phyloP scores from a whole-genome alignment of 805 yeast species.

The Candida nonsorbophila region DNA sequence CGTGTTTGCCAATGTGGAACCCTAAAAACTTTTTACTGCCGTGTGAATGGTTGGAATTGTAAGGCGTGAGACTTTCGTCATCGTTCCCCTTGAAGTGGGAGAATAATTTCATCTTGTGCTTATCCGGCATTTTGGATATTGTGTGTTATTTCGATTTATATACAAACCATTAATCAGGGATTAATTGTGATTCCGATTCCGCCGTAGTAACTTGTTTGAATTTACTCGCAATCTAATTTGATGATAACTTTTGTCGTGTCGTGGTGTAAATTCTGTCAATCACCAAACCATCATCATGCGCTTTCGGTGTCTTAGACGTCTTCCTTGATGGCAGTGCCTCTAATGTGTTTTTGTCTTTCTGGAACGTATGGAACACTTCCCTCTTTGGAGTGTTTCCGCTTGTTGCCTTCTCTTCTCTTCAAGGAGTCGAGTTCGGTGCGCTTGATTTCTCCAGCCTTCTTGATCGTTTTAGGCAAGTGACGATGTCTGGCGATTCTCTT shows the following conservation, averaged over 20 bases:
- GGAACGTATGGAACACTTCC: slow-evolving; percentile 53
- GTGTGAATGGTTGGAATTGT: slow-evolving; percentile 25
- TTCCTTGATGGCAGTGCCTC: slow-evolving; percentile 69
- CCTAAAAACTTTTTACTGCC: slow-evolving; percentile 28
- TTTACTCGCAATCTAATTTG: no score
- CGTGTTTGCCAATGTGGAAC: slow-evolving; percentile 38
- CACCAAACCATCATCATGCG: background rate
- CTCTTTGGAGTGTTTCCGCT: slow-evolving; percentile 69
- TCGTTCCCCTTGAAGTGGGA: slow-evolving; percentile 27
- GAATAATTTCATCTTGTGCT: slow-evolving; percentile 37
- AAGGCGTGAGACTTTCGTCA: slow-evolving; percentile 21
- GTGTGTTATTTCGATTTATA: background rate
- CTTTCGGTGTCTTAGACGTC: slow-evolving; percentile 2
- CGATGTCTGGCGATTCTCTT: slow-evolving; percentile 86
- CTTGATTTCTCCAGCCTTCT: slow-evolving; percentile 87
- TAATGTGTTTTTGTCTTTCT: slow-evolving; percentile 84
- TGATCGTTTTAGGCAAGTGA: slow-evolving; percentile 81
- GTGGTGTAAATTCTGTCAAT: background rate
- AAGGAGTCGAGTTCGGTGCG: slow-evolving; percentile 63
- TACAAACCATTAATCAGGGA: background rate
- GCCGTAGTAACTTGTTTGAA: no score
- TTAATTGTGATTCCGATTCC: no score
- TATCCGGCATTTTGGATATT: slow-evolving; percentile 31
- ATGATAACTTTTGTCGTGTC: no score
- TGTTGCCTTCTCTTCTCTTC: slow-evolving; percentile 78